Percentiles rank a stretch among this genome's conserved stretches.
These are phyloP conservation scores for Salix brachista DNA, from an alignment of 345 rosid species.

Conservation along the genomic window DNA sequence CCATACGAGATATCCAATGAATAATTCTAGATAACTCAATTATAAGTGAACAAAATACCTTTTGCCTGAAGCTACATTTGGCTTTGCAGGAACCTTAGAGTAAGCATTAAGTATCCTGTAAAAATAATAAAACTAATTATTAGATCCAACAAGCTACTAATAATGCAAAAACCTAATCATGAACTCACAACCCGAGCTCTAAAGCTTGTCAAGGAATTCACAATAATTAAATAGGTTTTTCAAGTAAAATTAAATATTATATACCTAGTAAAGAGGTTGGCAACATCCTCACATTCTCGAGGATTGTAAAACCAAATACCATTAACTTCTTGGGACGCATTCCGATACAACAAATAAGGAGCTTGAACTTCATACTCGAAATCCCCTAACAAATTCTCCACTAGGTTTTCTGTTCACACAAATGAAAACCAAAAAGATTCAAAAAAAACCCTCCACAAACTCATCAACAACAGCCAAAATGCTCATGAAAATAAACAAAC, in stretches of 20 bases:
- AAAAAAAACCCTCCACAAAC: not conserved
- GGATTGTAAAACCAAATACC: slow-evolving; percentile 98
- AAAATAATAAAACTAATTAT: slow-evolving; percentile 6
- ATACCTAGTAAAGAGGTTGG: slow-evolving; percentile 82
- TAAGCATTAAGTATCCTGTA: slow-evolving; percentile 83
- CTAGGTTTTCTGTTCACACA: slow-evolving; percentile 63
- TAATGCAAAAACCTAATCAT: not conserved
- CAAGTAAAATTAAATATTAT: not conserved
- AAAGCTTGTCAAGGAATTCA: not conserved
- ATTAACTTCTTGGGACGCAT: slow-evolving; percentile 92
- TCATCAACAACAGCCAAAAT: not conserved
- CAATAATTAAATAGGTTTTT: not conserved
- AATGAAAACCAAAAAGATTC: not conserved
- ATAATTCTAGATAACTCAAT: not conserved
- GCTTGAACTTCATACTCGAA: slow-evolving; percentile 95
- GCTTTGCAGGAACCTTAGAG: slow-evolving; percentile 75
- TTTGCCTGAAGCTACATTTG: slow-evolving; percentile 50
- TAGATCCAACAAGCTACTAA: not conserved
- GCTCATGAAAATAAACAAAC: not conserved
- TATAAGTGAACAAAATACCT: slow-evolving; percentile 12
- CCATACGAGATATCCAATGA: not conserved
- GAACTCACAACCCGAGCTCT: not conserved
- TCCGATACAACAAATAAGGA: slow-evolving; percentile 88
- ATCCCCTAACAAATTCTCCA: slow-evolving; percentile 85
- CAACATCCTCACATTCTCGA: slow-evolving; percentile 91